Conservation (phyloP, 192 early-diverging fungal species). For the Fimicolochytrium jonesii region DNA sequence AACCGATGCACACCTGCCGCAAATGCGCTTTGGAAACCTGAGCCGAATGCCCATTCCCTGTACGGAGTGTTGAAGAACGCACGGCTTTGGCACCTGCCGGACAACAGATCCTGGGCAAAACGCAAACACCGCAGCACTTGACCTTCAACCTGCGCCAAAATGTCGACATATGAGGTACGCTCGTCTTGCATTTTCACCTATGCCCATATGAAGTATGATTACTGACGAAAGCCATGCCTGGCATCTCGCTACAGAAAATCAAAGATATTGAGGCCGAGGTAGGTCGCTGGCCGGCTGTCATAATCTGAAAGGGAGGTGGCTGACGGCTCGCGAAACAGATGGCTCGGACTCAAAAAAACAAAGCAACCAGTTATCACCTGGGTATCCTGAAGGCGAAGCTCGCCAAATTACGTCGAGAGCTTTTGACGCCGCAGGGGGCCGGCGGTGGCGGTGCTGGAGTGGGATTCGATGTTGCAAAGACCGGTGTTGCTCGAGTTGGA, state of each 20-base stretch:
- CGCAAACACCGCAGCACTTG: too few relatives aligned
- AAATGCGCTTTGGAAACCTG: too few relatives aligned
- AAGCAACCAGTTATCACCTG: conserved; percentile 92
- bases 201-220: not conserved
- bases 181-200: not conserved
- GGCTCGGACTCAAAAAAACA: conserved; percentile 84
- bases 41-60: too few relatives aligned
- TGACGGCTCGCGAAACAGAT: conserved; percentile 30
- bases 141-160: conserved; percentile 6
- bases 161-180: conserved; percentile 23
- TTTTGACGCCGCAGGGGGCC: conserved; percentile 78
- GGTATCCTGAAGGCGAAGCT: conserved; percentile 86
- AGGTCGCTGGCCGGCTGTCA: not conserved
- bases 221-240: not conserved
- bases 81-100: too few relatives aligned
- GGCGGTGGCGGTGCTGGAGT: conserved; percentile 87
- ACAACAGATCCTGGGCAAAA: too few relatives aligned
- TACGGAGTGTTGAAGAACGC: too few relatives aligned
- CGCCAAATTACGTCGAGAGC: conserved; percentile 92
- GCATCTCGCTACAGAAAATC: conserved; percentile 32
- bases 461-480: conserved; percentile 98
- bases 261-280: conserved; percentile 65
- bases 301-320: not conserved
- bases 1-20: too few relatives aligned
- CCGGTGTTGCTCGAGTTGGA: conserved; percentile 97